These are phyloP conservation scores for Gomphus bonarii DNA, from an alignment of 1,284 basidiomycete genomes.

Conservation along the genomic window DNA sequence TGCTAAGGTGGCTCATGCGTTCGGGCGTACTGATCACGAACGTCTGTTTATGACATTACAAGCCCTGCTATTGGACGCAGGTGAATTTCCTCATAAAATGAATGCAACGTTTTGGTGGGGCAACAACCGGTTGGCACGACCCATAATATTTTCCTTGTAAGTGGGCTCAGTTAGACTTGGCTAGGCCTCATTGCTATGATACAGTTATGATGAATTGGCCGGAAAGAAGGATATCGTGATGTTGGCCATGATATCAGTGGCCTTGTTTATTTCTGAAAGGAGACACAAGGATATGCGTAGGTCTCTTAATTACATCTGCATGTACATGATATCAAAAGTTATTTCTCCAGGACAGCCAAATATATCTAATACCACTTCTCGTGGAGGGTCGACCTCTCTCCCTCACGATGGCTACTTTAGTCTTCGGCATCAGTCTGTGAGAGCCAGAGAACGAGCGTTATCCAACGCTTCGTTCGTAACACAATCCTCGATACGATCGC, in stretches of 20 bases:
- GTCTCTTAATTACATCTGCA: background rate
- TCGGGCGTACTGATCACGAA: constrained; percentile 61
- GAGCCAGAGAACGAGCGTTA: background rate
- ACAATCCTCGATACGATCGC: constrained; percentile 28
- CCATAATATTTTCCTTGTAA: constrained; percentile 15
- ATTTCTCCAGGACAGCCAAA: background rate
- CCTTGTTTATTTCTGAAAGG: constrained; percentile 35
- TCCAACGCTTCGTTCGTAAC: constrained; percentile 11
- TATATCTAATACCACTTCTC: background rate
- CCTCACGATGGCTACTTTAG: constrained; percentile 37
- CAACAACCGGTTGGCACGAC: constrained; percentile 11
- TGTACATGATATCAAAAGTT: background rate
- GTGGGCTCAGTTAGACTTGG: background rate
- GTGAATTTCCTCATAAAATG: background rate
- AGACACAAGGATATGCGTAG: background rate
- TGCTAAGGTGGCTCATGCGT: constrained; percentile 43
- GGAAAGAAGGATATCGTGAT: constrained; percentile 69
- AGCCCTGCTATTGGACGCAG: constrained; percentile 27
- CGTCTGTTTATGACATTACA: constrained; percentile 59
- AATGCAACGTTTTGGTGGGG: constrained; percentile 8
- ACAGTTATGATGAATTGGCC: constrained; percentile 56
- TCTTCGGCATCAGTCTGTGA: constrained; percentile 18
- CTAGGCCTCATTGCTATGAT: background rate
- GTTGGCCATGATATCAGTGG: constrained; percentile 65
- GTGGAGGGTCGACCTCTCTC: background rate